A percentile compares a stretch with the other conserved stretches of the same genome.
phyloP scores from a whole-genome alignment of 73 alveolate genomes.

The Blepharisma stoltei region DNA sequence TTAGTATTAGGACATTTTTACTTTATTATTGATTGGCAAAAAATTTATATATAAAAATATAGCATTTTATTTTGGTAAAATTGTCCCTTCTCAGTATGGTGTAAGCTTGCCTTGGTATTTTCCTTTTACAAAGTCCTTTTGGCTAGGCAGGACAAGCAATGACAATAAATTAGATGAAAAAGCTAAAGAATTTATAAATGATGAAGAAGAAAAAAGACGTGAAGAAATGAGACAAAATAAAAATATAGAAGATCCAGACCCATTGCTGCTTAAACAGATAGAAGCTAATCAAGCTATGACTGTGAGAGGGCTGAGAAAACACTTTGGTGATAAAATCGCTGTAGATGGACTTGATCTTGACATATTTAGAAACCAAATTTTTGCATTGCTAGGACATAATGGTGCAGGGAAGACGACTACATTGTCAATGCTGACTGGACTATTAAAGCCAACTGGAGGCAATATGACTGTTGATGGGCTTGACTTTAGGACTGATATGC shows the following conservation, averaged over 20 bases:
- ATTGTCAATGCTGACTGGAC: conserved; percentile 83
- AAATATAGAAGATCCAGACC: conserved; percentile 45
- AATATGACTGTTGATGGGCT: conserved; percentile 58
- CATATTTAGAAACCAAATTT: conserved; percentile 85
- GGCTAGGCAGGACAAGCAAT: conserved; percentile 35
- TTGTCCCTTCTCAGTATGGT: conserved; percentile 72
- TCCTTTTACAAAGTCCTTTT: conserved; percentile 37
- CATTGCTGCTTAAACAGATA: conserved; percentile 43
- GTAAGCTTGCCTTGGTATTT: conserved; percentile 72
- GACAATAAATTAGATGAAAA: background rate
- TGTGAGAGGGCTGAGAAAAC: conserved; percentile 36
- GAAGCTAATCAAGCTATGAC: conserved; percentile 2
- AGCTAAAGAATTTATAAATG: background rate
- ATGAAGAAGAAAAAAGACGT: conserved; percentile 26
- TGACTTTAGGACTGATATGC: conserved; percentile 66
- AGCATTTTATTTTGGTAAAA: conserved; percentile 59
- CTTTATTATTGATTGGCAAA: no score
- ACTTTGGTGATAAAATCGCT: conserved; percentile 86
- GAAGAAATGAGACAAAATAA: conserved; percentile 9
- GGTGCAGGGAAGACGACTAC: conserved; percentile 98
- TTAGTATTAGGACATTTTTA: no score
- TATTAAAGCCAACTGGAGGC: conserved; percentile 66
- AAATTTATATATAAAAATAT: no score
- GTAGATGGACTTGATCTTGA: conserved; percentile 76
- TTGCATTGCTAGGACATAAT: conserved; percentile 95